Base-by-base conservation (phyloP, 768 basidiomycete genomes). In the button mushroom (Agaricus bisporus) region DNA sequence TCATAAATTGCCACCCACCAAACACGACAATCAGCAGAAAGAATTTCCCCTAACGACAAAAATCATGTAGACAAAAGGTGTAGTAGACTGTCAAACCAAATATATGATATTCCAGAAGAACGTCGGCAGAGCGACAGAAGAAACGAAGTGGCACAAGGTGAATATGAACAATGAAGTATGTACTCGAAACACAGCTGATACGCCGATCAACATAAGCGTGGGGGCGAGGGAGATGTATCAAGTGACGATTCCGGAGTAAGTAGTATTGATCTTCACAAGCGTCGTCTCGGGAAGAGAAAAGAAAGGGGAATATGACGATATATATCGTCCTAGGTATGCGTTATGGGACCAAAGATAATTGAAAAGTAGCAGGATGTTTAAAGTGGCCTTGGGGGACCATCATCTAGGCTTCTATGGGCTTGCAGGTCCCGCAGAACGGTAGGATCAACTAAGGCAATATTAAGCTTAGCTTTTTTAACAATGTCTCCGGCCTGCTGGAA, bases 391-490 rank as follows among this genome's bases (percentile, higher is more conserved):
- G 52, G 20, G 62, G 64, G 57, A 49, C 32, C 68, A 62, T 86
- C 84, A 43, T 91, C 89, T 59, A 91, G 74, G 72, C 88, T 91
- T 65, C 87, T 77, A 65, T 93, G 91, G 14, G 86, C 85, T 70
- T 93, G 91, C 54, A 93, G 73, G 69, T 95, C 93, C 36, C 86
- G 86, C 59, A 95, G 71, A 26, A 95, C 92, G 44, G 83, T 82
- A 2, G 93, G 91, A 69, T 95, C 93, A 63, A 95, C 89, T 89
- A 68, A 42, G 32, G 32, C 11, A 32, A 32, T 58, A 58, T 63
- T 39, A 56, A 29, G 53, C 52, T 56, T 54, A 60, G 58, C 38
- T 39, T 12, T 12, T 12, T 14, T 39, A 17, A 39, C 38, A 12
- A 32, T 32, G 8, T 8, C 11, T 17, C 15, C n/a, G n/a, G 38